A percentile compares a stretch with the other conserved stretches of the same genome.
These are phyloP conservation scores for Sporothrix phasma DNA, from an alignment of 2,329 filamentous ascomycete species.

Conservation along the genomic window DNA sequence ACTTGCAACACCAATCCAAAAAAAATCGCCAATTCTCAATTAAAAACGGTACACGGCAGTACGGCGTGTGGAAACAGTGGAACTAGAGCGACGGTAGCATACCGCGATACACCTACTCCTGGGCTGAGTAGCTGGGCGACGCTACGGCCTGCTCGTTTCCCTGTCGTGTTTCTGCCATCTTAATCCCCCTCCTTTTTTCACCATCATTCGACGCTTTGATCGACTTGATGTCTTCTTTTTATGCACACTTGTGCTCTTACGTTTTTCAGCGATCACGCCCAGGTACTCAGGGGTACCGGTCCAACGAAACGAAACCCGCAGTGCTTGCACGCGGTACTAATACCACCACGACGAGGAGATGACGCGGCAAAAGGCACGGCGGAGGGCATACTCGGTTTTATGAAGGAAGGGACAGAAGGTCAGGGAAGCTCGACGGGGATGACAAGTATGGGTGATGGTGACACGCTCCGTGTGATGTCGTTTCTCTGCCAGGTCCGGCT, in stretches of 20 bases:
- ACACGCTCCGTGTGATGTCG: background rate
- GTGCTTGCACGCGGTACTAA: conserved; percentile 14
- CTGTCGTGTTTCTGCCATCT: background rate
- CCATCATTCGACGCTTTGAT: conserved; percentile 2
- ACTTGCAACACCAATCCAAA: background rate
- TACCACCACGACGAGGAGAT: conserved; percentile 10
- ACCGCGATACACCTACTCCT: conserved; percentile 4
- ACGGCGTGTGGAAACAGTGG: background rate
- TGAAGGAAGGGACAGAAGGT: background rate
- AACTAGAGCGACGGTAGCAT: background rate
- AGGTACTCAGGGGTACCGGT: conserved; percentile 3
- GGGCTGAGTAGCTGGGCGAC: conserved; percentile 6
- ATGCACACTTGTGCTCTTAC: background rate
- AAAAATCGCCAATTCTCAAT: background rate
- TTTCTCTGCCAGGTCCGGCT: background rate
- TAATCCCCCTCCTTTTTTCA: background rate
- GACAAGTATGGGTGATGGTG: background rate
- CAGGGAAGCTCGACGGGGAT: background rate
- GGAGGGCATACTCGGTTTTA: conserved; percentile 1
- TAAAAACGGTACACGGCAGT: background rate
- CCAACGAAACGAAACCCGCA: conserved; percentile 8
- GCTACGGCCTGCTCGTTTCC: background rate
- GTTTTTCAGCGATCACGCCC: background rate
- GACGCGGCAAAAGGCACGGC: conserved; percentile 3
- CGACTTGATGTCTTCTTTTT: conserved; percentile 10